Evolutionary conservation across 805 yeast species (phyloP).

Genomic region (Schwanniomyces polymorphus): DNA sequence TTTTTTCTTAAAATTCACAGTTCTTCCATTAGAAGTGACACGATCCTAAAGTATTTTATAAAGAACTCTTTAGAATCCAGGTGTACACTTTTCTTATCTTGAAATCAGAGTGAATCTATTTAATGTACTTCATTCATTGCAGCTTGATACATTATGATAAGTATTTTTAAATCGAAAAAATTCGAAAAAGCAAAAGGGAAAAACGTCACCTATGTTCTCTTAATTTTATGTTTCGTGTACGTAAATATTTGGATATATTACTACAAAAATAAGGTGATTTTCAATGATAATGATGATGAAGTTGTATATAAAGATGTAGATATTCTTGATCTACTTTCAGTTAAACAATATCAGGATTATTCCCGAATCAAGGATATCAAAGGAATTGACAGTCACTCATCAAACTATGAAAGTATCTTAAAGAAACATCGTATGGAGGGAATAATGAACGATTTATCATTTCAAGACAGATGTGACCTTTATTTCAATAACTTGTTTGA

Average conservation of each 20-base stretch:
- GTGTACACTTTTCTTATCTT: no score
- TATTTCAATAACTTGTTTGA: slow-evolving; percentile 46
- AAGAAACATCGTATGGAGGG: slow-evolving; percentile 16
- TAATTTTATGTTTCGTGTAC: slow-evolving; percentile 15
- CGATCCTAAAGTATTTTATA: no score
- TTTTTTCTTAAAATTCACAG: no score
- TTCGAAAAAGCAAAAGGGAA: no score
- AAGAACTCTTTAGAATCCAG: no score
- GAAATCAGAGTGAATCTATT: no score
- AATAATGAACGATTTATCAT: slow-evolving; percentile 17
- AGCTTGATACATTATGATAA: no score
- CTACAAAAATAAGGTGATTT: slow-evolving; percentile 1
- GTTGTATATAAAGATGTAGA: neutral
- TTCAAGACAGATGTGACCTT: slow-evolving; percentile 40
- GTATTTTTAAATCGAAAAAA: no score
- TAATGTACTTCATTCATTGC: no score
- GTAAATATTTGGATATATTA: slow-evolving; percentile 17
- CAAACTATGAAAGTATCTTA: slow-evolving; percentile 23
- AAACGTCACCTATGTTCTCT: no score
- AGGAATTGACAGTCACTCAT: slow-evolving; percentile 19
- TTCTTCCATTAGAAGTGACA: no score
- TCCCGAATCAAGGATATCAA: slow-evolving; percentile 17
- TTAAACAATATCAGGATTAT: neutral
- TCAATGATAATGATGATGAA: neutral
- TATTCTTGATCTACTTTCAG: neutral